These are phyloP conservation scores for Ogataea pilisensis DNA, from an alignment of 805 yeast species.

Conservation along the genomic window DNA sequence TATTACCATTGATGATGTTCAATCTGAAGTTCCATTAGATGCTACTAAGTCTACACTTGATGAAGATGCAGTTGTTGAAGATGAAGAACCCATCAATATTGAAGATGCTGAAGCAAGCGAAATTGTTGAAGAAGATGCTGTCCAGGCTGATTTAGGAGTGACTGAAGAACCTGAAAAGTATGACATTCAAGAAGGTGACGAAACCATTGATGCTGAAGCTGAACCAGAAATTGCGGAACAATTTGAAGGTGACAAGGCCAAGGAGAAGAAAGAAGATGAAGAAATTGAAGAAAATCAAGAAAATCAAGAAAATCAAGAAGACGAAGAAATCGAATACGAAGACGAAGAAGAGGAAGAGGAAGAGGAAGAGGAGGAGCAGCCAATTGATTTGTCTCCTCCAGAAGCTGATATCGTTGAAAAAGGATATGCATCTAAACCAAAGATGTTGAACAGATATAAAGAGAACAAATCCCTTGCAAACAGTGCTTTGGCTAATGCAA, in stretches of 20 bases:
- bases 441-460: constrained; percentile 43
- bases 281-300: too few relatives aligned
- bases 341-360: constrained; percentile 32
- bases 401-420: constrained; percentile 36
- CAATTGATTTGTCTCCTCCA: constrained; percentile 25
- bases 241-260: too few relatives aligned
- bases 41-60: constrained; percentile 5
- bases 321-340: constrained; percentile 4
- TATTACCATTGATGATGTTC: constrained; percentile 7
- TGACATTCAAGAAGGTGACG: constrained; percentile 11
- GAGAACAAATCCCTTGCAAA: constrained; percentile 47
- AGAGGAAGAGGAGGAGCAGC: constrained; percentile 9
- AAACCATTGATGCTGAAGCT: constrained; percentile 7
- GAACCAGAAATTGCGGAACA: too few relatives aligned
- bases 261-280: too few relatives aligned
- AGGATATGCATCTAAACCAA: constrained; percentile 43
- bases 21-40: constrained; percentile 14
- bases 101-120: neutral
- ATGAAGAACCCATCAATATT: constrained; percentile 15
- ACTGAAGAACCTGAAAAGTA: constrained; percentile 7
- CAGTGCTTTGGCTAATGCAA: constrained; percentile 38
- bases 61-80: constrained; percentile 13
- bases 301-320: constrained; percentile 6
- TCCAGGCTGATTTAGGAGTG: constrained; percentile 10
- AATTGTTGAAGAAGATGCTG: constrained; percentile 9